Conservation (phyloP, 495 filamentous ascomycete genomes). For the Penicilliopsis zonata region DNA sequence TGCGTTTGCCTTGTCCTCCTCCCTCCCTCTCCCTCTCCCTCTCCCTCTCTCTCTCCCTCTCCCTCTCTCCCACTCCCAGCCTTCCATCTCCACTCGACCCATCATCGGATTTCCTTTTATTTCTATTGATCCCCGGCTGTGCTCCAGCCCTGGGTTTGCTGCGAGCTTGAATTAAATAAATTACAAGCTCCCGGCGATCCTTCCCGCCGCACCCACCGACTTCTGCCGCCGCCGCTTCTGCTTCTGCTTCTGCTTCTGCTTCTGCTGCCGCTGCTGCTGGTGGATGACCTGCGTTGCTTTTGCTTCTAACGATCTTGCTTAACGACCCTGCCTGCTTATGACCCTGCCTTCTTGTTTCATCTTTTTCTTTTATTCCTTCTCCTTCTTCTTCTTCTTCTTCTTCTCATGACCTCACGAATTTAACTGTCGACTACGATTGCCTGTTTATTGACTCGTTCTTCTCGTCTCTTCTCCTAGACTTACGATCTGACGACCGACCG, state of each 20-base stretch:
- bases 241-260: neutral
- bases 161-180: too few species aligned
- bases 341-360: neutral
- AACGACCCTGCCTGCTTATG: too few species aligned
- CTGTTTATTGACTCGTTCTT: neutral
- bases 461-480: too few species aligned
- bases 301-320: neutral
- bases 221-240: conserved; percentile 3
- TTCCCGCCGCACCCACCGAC: conserved; percentile 8
- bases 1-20: conserved; percentile 1
- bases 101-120: conserved; percentile 3
- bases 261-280: conserved; percentile 5
- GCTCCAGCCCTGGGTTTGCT: conserved; percentile 1
- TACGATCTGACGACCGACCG: too few species aligned
- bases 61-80: neutral
- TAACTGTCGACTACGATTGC: neutral
- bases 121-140: conserved; percentile 15
- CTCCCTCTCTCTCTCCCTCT: neutral
- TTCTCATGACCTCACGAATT: conserved; percentile 11
- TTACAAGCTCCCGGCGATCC: too few species aligned
- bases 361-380: neutral
- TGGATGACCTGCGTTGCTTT: conserved; percentile 7
- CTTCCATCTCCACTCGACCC: conserved; percentile 12
- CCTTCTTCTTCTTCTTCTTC: conserved; percentile 3
- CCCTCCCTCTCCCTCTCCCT: conserved; percentile 1